Evolutionary conservation across 495 filamentous ascomycete genomes (phyloP), one percentile per base, ranked within the genome.

Genomic region (Trichoderma virens): DNA sequence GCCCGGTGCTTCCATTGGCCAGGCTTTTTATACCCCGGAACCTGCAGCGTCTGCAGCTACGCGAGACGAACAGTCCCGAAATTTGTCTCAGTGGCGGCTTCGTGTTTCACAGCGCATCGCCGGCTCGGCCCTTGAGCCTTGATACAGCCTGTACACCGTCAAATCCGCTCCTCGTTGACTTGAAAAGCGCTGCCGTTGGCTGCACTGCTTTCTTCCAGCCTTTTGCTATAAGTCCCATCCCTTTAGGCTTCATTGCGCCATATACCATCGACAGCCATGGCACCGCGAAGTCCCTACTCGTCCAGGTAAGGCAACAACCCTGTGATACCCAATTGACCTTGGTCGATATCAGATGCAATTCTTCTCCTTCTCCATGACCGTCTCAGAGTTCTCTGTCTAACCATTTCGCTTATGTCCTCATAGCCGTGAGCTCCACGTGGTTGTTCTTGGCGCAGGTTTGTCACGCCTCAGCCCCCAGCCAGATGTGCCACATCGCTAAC

Each of bases 351-450:
- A 62, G 66, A 62, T 61, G 11, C 8, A 35, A 28, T 13, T 45
- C 9, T 16, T 45, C 41, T 4, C 41, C 41, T 45, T 35, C 32
- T 35, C 32, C 5, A 35, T 27, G 47, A n/a, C 25, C 47, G 47
- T 20, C 47, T 54, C 47, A 6, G 14, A 23, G 14, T 14, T 13
- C 59, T 23, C 20, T 20, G 25, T 60, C 69, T 73, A 32, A 75
- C 69, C 14, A 60, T 60, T 56, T 38, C 2, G 34, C 23, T 61
- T 16, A 14, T 18, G 3, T 32, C n/a, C 11, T 27, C 23, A 31
- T 60, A 90, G 88, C 76, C 84, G 87, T 75, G 92, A 95, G 82
- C 96, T 94, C 72, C 88, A 94, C 70, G 92, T 96, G 74, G 92
- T 96, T 68, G 91, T 97, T 61, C 78, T 97, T 68, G 92, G 92